Base-by-base conservation (phyloP, 306 rosid species). In the Amphicarpaea edgeworthii region DNA sequence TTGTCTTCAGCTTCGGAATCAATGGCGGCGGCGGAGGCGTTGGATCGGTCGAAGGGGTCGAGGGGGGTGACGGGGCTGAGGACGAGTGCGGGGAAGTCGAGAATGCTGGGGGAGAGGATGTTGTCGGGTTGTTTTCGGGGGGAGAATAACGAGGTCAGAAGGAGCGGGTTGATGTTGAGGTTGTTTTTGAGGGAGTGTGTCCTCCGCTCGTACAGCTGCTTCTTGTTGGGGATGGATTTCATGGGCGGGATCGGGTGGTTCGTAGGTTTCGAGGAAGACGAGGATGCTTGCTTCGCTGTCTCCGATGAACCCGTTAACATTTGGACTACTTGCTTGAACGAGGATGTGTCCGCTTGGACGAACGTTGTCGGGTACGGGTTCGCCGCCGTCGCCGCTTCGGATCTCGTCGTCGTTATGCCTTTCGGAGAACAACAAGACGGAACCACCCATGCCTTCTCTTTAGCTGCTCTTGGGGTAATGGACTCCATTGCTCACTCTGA, bases 301-400 rank as follows among this genome's bases (percentile, higher is more conserved):
- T 95, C 98, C 10, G 96, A 85, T 20, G 97, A 92, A 0, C 99
- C 99, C 49, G 99, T 95, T n/a, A 95, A 90, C 97, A 92, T 92
- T 88, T 95, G 99, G 54, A 95, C 99, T 0, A 95, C 97, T 74
- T 95, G 96, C 76, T 92, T 95, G 84, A 95, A 95, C 24, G 99
- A 95, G 34, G 87, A 61, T 12, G 99, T 88, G 82, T 95, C 93
- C 0, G 97, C 97, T 70, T 95, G 97, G 45, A 92, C 97, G 81
- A 95, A 95, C 34, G 99, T 95, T 11, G 97, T 92, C 81, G 99
- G 99, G 76, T 95, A 95, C 10, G 97, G 97, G 85, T 81, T 88
- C 1, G 78, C 63, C 38, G 97, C 77, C 70, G 79, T 88, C 1
- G 78, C 63, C 38, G 97, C 77, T 73, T 95, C 98, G 92, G 97